Evolutionary conservation across 176 grass and related monocot genomes (phyloP).

Genomic region (Musa troglodytarum): DNA sequence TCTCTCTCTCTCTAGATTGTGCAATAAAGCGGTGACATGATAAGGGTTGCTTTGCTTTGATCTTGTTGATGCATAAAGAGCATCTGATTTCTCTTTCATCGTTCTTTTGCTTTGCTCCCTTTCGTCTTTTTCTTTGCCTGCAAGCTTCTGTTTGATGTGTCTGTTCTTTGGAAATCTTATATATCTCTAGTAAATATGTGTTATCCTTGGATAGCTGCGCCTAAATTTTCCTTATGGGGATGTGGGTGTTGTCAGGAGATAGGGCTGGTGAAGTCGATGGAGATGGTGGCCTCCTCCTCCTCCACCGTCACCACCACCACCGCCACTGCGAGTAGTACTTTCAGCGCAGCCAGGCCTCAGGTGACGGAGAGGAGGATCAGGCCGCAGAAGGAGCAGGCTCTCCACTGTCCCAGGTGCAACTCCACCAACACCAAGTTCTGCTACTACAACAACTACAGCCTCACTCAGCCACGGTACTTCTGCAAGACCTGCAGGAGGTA

Average conservation of each 20-base stretch:
- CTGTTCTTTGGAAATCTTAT: neutral
- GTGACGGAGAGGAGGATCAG: neutral
- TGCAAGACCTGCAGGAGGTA: constrained; percentile 96
- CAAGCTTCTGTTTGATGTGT: neutral
- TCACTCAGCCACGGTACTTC: constrained; percentile 92
- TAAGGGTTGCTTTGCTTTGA: neutral
- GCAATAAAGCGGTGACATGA: neutral
- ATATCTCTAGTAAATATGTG: no score
- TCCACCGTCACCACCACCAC: neutral
- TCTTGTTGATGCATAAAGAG: neutral
- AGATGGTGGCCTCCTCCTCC: neutral
- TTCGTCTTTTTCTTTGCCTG: neutral
- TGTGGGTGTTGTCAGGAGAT: neutral
- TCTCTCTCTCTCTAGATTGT: neutral
- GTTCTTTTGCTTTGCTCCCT: no score
- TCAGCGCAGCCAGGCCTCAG: neutral
- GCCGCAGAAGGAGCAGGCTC: constrained; percentile 36
- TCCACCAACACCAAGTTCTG: constrained; percentile 98
- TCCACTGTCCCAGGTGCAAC: constrained; percentile 94
- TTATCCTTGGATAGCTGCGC: no score
- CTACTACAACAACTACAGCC: constrained; percentile 99
- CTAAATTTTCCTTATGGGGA: neutral
- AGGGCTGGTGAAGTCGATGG: constrained; percentile 5
- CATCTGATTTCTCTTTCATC: neutral
- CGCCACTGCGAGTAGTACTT: neutral